Conservation (phyloP, 2,329 filamentous ascomycete genomes). For the Delphinella strobiligena region DNA sequence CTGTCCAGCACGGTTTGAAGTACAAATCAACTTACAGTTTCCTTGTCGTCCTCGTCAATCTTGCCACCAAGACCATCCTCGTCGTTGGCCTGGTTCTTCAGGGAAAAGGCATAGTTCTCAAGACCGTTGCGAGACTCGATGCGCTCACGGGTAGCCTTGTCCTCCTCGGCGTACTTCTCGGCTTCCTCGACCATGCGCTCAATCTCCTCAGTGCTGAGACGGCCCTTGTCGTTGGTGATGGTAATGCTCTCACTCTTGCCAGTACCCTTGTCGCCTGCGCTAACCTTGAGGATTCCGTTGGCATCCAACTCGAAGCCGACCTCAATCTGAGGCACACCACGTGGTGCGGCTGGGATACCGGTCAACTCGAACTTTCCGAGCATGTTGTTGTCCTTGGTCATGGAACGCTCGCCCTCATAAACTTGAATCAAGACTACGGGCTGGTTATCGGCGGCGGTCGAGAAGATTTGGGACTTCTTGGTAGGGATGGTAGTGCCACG, state of each 20-base stretch:
- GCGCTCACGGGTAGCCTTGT: slow-evolving; percentile 94
- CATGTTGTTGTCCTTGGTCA: slow-evolving; percentile 95
- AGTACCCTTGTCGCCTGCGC: slow-evolving; percentile 93
- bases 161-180: slow-evolving; percentile 97
- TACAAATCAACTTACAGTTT: slow-evolving; percentile 52
- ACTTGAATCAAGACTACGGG: slow-evolving; percentile 91
- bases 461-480: slow-evolving; percentile 97
- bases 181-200: slow-evolving; percentile 98
- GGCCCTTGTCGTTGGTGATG: slow-evolving; percentile 99
- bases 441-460: slow-evolving; percentile 92
- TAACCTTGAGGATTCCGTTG: slow-evolving; percentile 97
- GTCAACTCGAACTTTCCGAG: slow-evolving; percentile 98
- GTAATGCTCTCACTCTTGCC: slow-evolving; percentile 96
- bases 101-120: slow-evolving; percentile 97
- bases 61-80: slow-evolving; percentile 94
- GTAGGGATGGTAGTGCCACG: slow-evolving; percentile 92
- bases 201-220: slow-evolving; percentile 90
- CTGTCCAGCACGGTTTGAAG: slow-evolving; percentile 2
- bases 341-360: slow-evolving; percentile 85
- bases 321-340: slow-evolving; percentile 96
- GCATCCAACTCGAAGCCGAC: slow-evolving; percentile 95
- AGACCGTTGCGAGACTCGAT: slow-evolving; percentile 93
- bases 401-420: slow-evolving; percentile 81
- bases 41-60: slow-evolving; percentile 98
- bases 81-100: slow-evolving; percentile 99